phyloP scores from a whole-genome alignment of 768 basidiomycete genomes.

The Xerocomellus intermedius region DNA sequence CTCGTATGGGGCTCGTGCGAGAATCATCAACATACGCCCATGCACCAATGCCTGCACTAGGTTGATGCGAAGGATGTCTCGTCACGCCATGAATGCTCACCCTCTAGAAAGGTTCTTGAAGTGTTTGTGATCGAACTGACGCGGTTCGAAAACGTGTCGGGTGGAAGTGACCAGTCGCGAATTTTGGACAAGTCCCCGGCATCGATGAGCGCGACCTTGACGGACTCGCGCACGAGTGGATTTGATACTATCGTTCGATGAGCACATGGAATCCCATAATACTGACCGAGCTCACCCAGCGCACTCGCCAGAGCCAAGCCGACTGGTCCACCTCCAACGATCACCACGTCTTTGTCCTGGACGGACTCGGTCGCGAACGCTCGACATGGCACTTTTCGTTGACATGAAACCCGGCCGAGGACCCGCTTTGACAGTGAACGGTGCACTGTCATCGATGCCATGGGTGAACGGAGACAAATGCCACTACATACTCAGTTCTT shows the following conservation, averaged over 20 bases:
- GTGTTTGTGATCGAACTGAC: conserved; percentile 83
- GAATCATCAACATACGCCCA: conserved; percentile 72
- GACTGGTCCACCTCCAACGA: conserved; percentile 92
- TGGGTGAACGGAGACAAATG: neutral
- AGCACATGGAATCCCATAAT: neutral
- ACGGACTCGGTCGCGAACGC: conserved; percentile 20
- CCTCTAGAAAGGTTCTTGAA: conserved; percentile 63
- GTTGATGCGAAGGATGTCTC: neutral
- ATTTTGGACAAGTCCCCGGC: conserved; percentile 72
- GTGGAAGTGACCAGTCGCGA: conserved; percentile 59
- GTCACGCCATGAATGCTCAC: conserved; percentile 36
- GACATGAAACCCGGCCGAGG: conserved; percentile 1
- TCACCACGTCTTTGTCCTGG: conserved; percentile 79
- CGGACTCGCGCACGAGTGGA: conserved; percentile 44
- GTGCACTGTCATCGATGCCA: conserved; percentile 4
- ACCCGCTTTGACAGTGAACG: conserved; percentile 8
- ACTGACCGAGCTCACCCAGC: conserved; percentile 53
- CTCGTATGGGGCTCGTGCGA: conserved; percentile 71
- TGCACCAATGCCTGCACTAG: conserved; percentile 65
- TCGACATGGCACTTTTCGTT: conserved; percentile 6
- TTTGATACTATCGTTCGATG: conserved; percentile 48
- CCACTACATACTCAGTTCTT: too few species aligned
- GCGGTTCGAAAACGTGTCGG: conserved; percentile 70
- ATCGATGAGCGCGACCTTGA: conserved; percentile 76
- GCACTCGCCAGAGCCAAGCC: conserved; percentile 89